Evolutionary conservation across 768 basidiomycete species (phyloP), one percentile per base, ranked within the genome.

Genomic region (Candolleomyces eurysporus): DNA sequence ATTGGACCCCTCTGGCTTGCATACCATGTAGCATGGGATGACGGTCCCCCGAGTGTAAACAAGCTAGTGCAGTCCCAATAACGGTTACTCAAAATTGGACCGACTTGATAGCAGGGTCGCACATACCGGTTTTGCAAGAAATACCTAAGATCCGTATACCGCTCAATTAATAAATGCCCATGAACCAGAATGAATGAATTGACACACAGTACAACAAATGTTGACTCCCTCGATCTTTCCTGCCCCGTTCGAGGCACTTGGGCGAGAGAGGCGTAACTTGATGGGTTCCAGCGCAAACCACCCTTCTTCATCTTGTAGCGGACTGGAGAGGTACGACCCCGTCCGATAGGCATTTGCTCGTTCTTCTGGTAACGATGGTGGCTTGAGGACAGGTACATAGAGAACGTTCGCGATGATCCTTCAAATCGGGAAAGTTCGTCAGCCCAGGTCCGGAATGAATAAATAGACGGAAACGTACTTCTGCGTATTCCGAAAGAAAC

Each of bases 361-460:
- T 42, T 62, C 57, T 21, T 57, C 32, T 14, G 70, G 68, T 8
- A 54, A 10, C 36, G 62, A 58, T 14, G 50, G 61, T 0, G 70
- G 64, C 7, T 46, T 49, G 8, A 67, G 57, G 14, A 52, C 58
- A 8, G 70, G 69, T n/a, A 66, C 51, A 56, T 70, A 71, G 16
- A 59, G 32, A 9, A 72, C 54, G 49, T 67, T 66, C 2, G 70
- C 70, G 21, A 66, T 64, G n/a, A 75, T 70, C 36, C 74, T 74
- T 14, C 42, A 59, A 19, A 48, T 30, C n/a, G 39, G 31, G 13
- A 51, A 39, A n/a, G 30, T 32, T 22, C 46, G 22, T 52, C 14
- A 19, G 16, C 14, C 42, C 32, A 21, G 16, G 7, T 42, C 5
- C 17, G 7, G 45, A 14, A 31, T 22, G 19, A 19, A 40, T 22